Conservation (phyloP, 805 yeast genomes). For the Kuraishia piskuri region DNA sequence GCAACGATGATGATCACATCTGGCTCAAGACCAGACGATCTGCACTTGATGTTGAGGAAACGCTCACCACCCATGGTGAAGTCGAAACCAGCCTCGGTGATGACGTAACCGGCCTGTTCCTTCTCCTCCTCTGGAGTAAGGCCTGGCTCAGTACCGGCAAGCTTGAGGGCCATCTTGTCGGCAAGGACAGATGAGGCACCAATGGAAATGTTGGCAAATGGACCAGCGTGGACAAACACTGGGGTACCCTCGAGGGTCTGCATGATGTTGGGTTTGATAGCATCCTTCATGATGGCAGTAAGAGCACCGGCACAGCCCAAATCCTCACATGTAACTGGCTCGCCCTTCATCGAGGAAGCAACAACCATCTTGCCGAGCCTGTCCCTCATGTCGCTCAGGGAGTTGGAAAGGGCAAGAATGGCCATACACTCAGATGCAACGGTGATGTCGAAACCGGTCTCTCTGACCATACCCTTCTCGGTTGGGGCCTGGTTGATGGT, state of each 20-base stretch:
- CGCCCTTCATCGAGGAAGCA: conserved; percentile 60
- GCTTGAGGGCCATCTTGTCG: conserved; percentile 72
- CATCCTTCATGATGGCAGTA: conserved; percentile 74
- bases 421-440: conserved; percentile 88
- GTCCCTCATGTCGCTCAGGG: conserved; percentile 62
- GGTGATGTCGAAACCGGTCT: conserved; percentile 76
- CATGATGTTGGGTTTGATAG: conserved; percentile 79
- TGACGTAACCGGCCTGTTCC: conserved; percentile 49
- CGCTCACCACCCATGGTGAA: conserved; percentile 92
- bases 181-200: conserved; percentile 83
- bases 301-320: conserved; percentile 83
- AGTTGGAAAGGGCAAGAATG: conserved; percentile 64
- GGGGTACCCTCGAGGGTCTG: conserved; percentile 87
- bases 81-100: conserved; percentile 85
- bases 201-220: conserved; percentile 80
- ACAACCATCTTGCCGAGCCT: conserved; percentile 72
- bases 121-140: conserved; percentile 31
- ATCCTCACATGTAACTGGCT: conserved; percentile 75
- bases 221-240: conserved; percentile 82
- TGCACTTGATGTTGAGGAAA: conserved; percentile 73
- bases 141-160: conserved; percentile 55
- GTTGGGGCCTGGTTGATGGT: conserved; percentile 79
- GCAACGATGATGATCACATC: conserved; percentile 78
- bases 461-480: conserved; percentile 64
- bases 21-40: conserved; percentile 73